Base-by-base conservation (phyloP, 2,329 filamentous ascomycete species). In the Chrysosporium keratinophilum region DNA sequence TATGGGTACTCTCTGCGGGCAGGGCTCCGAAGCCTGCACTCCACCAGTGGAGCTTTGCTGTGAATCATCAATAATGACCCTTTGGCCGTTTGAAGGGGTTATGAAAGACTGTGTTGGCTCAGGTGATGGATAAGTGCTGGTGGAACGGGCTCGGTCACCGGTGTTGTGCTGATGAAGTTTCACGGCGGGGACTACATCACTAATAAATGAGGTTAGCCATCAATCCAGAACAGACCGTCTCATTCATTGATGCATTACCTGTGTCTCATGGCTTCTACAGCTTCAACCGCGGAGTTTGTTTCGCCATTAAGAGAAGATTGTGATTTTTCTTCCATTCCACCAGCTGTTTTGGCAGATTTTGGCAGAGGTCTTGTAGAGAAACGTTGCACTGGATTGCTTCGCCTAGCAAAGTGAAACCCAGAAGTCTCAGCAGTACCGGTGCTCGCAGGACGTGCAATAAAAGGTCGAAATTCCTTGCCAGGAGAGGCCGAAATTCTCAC, bases 341-440 rank as follows among this genome's bases (percentile, higher is more conserved):
- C 23, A 17, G 3, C 35, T 12, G 12, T 19, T 50, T 20, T 33
- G n/a, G 15, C 41, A 20, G 11, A 28, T 49, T 31, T 52, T 2
- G 50, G 14, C 20, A 57, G 57, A 2, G 54, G 56, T 12, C 54
- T 44, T 28, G 42, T 45, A 41, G 52, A 55, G 23, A 59, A 58
- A 35, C 47, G 56, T 15, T 50, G 48, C 14, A 53, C 59, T 41
- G 60, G 57, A 31, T 57, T 59, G 17, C 52, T 58, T 20, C 67
- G 69, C 49, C 63, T 69, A 14, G 64, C 57, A 54, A 71, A 71
- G 5, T 62, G 65, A 53, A 71, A 69, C 1, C 57, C 58, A 7
- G 33, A 52, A 33, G 59, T 37, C 15, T 59, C 44, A 42, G 70
- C 63, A 20, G 66, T 55, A 1, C 59, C 62, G 5, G 64, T 64